These are phyloP conservation scores for Epicoccum nigrum DNA, from an alignment of 2,329 filamentous ascomycete genomes.

Conservation along the genomic window DNA sequence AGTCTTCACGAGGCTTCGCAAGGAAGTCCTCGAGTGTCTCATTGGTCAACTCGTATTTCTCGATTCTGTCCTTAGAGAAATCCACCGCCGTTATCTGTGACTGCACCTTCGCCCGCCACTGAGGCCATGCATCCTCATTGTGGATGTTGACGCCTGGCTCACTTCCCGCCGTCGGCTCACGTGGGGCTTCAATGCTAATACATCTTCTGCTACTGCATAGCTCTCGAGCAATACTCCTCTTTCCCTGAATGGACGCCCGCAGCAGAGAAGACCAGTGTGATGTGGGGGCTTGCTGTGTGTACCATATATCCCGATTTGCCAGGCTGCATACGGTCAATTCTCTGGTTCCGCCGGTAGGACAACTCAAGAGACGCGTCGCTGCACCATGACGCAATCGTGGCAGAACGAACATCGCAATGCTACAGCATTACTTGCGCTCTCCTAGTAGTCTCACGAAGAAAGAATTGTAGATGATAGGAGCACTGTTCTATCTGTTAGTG, in stretches of 20 bases:
- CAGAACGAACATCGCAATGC: slow-evolving; percentile 4
- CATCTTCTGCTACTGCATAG: neutral
- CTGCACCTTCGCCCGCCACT: slow-evolving; percentile 54
- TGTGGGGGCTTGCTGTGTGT: neutral
- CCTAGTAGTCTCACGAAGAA: neutral
- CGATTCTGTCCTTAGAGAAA: slow-evolving; percentile 73
- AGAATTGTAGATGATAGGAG: neutral
- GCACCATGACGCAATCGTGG: slow-evolving; percentile 8
- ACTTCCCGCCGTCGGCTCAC: slow-evolving; percentile 14
- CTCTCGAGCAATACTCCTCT: neutral
- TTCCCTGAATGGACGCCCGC: neutral
- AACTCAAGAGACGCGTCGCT: slow-evolving; percentile 7
- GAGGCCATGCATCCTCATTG: slow-evolving; percentile 42
- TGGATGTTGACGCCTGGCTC: slow-evolving; percentile 54
- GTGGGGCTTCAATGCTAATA: slow-evolving; percentile 7
- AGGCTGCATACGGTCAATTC: neutral
- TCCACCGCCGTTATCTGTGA: slow-evolving; percentile 88
- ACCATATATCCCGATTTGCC: neutral
- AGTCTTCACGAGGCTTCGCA: slow-evolving; percentile 64
- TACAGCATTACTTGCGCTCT: neutral
- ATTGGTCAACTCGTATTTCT: slow-evolving; percentile 72
- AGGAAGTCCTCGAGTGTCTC: slow-evolving; percentile 70
- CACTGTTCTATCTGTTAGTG: neutral
- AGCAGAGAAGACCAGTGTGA: neutral
- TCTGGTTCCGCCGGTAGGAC: neutral